Conservation (phyloP, 2,329 filamentous ascomycete species). For the Verruconis gallopava region DNA sequence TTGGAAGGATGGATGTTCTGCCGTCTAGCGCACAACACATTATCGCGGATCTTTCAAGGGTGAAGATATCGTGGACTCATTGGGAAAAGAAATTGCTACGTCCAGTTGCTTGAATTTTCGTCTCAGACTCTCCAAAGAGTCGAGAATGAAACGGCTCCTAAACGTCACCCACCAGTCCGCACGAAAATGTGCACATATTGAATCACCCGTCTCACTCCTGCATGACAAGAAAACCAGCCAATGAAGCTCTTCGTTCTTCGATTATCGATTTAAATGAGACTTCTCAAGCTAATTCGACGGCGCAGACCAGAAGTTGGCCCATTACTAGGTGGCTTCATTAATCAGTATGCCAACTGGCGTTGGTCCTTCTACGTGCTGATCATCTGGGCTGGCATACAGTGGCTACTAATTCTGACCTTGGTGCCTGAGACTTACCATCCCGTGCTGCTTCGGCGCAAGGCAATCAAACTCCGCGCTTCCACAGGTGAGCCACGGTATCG, state of each 20-base stretch:
- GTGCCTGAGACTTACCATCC: slow-evolving; percentile 80
- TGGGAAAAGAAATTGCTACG: background rate
- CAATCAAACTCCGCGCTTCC: slow-evolving; percentile 52
- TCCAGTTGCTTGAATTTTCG: background rate
- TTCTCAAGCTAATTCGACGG: no score
- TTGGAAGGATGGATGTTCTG: no score
- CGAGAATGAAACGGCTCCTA: no score
- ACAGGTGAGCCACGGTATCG: slow-evolving; percentile 67
- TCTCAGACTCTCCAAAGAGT: background rate
- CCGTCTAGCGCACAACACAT: no score
- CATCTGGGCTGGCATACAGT: slow-evolving; percentile 62
- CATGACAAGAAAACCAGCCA: no score
- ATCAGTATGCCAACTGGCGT: slow-evolving; percentile 57
- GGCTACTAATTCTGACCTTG: slow-evolving; percentile 44
- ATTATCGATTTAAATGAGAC: no score
- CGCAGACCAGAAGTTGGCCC: slow-evolving; percentile 43
- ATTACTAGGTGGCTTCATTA: slow-evolving; percentile 67
- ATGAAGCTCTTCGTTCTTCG: no score
- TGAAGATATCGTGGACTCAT: no score
- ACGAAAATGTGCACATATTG: no score
- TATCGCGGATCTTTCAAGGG: no score
- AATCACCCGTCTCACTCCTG: no score
- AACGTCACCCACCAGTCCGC: no score
- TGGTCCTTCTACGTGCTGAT: slow-evolving; percentile 78
- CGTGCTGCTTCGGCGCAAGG: slow-evolving; percentile 61